These are phyloP conservation scores for Alternaria consortialis DNA, from an alignment of 2,329 filamentous ascomycete species.

Conservation along the genomic window DNA sequence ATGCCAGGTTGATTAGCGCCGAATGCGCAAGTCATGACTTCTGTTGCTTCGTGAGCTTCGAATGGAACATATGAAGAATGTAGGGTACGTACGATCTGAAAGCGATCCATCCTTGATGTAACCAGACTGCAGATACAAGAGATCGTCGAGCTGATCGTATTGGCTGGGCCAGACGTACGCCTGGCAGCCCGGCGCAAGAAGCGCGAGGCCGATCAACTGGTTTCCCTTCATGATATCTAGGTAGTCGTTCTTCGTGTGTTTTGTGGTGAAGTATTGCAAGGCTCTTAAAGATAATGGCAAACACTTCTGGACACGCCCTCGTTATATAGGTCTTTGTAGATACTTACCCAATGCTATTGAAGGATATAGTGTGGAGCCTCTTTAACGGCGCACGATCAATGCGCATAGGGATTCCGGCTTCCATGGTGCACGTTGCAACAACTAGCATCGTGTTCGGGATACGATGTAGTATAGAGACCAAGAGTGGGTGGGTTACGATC, in stretches of 20 bases:
- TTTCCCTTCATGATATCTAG: conserved; percentile 1
- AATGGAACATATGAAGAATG: background rate
- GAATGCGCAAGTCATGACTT: conserved; percentile 26
- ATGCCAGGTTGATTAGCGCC: conserved; percentile 25
- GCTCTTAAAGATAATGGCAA: background rate
- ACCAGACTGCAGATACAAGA: conserved; percentile 11
- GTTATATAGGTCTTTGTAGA: background rate
- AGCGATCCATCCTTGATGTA: conserved; percentile 9
- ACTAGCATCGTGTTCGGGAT: background rate
- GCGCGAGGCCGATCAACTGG: conserved; percentile 2
- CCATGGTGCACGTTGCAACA: background rate
- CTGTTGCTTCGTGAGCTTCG: conserved; percentile 6
- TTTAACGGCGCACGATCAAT: background rate
- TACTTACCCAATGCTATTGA: background rate
- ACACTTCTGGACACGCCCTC: background rate
- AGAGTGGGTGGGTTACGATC: background rate
- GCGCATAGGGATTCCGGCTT: background rate
- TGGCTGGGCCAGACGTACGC: conserved; percentile 22
- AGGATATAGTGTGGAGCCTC: background rate
- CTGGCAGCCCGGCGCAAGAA: conserved; percentile 13
- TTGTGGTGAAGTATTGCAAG: background rate
- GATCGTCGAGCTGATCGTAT: conserved; percentile 15
- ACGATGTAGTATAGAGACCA: background rate
- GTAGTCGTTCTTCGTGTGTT: background rate
- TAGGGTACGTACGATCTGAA: conserved; percentile 9